A percentile compares a stretch with the other conserved stretches of the same genome.
These are phyloP conservation scores for Penicillium steckii DNA, from an alignment of 495 filamentous ascomycete species.

Conservation along the genomic window DNA sequence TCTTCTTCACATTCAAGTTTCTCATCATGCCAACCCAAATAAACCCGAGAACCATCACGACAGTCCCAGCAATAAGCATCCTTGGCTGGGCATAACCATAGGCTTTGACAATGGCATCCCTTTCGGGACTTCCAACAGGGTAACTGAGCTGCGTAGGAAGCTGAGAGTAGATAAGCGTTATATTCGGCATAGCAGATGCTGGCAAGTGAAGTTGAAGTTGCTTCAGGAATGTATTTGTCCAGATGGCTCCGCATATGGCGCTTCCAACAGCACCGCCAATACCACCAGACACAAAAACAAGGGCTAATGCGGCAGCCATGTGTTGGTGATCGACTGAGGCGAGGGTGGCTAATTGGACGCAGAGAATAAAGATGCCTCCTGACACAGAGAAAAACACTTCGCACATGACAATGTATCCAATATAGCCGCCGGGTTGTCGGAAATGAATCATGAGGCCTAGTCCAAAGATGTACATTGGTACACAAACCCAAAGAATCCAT, in stretches of 20 bases:
- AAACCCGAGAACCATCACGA: conserved; percentile 47
- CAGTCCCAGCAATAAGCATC: conserved; percentile 51
- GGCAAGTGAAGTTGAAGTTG: conserved; percentile 56
- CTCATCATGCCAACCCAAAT: conserved; percentile 48
- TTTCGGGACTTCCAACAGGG: conserved; percentile 43
- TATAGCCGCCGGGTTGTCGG: conserved; percentile 52
- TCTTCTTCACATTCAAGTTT: conserved; percentile 48
- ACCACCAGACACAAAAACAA: conserved; percentile 57
- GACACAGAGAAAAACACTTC: conserved; percentile 69
- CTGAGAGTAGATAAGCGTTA: conserved; percentile 52
- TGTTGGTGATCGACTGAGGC: conserved; percentile 62
- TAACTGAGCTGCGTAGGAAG: conserved; percentile 54
- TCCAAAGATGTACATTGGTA: conserved; percentile 57
- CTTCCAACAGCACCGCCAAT: conserved; percentile 65
- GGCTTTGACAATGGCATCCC: conserved; percentile 53
- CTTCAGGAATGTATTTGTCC: conserved; percentile 57
- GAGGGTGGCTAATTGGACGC: conserved; percentile 65
- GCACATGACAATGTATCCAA: conserved; percentile 68
- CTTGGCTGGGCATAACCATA: conserved; percentile 55
- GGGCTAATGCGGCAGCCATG: conserved; percentile 61
- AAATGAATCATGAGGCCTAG: conserved; percentile 62
- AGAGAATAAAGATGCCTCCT: conserved; percentile 57
- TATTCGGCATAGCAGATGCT: conserved; percentile 26
- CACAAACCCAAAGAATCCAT: conserved; percentile 32
- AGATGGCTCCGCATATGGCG: conserved; percentile 62